phyloP scores from a whole-genome alignment of 352 stramenopile species.

The Stephanocyclus meneghinianus region DNA sequence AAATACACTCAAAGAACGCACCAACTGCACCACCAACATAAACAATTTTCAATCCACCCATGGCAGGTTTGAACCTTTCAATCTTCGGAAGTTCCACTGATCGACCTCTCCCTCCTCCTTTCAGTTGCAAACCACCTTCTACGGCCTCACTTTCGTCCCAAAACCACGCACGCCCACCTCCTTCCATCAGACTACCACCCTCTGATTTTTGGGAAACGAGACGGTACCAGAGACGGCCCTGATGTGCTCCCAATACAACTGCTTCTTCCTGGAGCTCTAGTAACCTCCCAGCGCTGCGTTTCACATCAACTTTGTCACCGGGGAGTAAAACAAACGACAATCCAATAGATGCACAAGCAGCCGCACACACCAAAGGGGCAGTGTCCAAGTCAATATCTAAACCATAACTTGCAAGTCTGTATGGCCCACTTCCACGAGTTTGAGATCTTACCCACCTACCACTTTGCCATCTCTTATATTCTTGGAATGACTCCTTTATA shows the following conservation, averaged over 20 bases:
- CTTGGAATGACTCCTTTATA: conserved; percentile 72
- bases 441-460: conserved; percentile 45
- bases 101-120: conserved; percentile 80
- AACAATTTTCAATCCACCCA: conserved; percentile 76
- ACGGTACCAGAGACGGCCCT: conserved; percentile 91
- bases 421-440: conserved; percentile 73
- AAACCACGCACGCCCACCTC: conserved; percentile 88
- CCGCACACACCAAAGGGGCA: conserved; percentile 87
- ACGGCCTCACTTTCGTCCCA: conserved; percentile 91
- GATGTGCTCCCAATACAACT: conserved; percentile 91
- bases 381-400: conserved; percentile 93
- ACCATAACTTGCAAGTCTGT: conserved; percentile 69
- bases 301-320: conserved; percentile 92
- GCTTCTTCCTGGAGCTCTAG: conserved; percentile 95
- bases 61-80: conserved; percentile 85
- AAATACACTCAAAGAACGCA: conserved; percentile 26
- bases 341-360: conserved; percentile 87
- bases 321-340: conserved; percentile 88
- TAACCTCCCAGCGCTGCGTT: conserved; percentile 90
- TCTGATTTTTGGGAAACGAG: conserved; percentile 95
- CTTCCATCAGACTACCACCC: conserved; percentile 89
- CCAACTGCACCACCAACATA: conserved; percentile 77
- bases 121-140: conserved; percentile 70
- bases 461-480: conserved; percentile 76
- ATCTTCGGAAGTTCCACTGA: conserved; percentile 88